A percentile compares a stretch with the other conserved stretches of the same genome.
phyloP scores from a whole-genome alignment of 2,329 filamentous ascomycete species.

The Thelonectria blattea region DNA sequence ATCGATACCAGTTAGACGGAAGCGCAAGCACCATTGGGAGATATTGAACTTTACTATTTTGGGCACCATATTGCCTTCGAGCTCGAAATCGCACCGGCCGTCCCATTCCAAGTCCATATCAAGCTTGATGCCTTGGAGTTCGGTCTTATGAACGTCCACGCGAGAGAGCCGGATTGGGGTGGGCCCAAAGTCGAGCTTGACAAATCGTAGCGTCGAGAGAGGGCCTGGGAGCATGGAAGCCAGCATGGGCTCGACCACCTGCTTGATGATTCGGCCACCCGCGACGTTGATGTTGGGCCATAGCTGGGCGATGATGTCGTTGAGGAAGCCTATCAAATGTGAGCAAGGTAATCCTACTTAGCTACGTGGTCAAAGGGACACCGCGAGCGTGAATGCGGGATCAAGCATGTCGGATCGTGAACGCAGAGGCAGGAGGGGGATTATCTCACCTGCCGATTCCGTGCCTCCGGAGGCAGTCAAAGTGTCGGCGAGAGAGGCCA shows the following conservation, averaged over 20 bases:
- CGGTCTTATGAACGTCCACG: conserved; percentile 36
- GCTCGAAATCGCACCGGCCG: conserved; percentile 34
- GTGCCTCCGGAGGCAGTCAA: conserved; percentile 36
- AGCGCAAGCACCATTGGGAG: neutral
- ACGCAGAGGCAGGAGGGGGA: neutral
- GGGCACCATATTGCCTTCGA: conserved; percentile 35
- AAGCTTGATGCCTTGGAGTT: conserved; percentile 34
- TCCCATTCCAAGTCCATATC: conserved; percentile 37
- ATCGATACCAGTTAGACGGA: neutral
- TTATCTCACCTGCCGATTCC: conserved; percentile 32
- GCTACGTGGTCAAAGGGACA: neutral
- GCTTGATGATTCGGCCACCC: conserved; percentile 32
- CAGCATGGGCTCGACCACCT: conserved; percentile 35
- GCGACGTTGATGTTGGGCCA: conserved; percentile 39
- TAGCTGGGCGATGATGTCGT: conserved; percentile 36
- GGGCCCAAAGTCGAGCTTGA: conserved; percentile 33
- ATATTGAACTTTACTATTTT: conserved; percentile 25
- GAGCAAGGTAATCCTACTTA: conserved; percentile 6
- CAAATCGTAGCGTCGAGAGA: conserved; percentile 29
- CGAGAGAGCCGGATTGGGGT: conserved; percentile 30
- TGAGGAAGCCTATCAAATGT: conserved; percentile 31
- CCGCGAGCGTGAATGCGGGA: neutral
- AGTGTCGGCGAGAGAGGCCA: conserved; percentile 31
- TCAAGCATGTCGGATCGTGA: neutral
- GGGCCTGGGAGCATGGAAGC: conserved; percentile 34